Evolutionary conservation across 805 yeast genomes (phyloP).

Genomic region (Sugiyamaella smithiae): DNA sequence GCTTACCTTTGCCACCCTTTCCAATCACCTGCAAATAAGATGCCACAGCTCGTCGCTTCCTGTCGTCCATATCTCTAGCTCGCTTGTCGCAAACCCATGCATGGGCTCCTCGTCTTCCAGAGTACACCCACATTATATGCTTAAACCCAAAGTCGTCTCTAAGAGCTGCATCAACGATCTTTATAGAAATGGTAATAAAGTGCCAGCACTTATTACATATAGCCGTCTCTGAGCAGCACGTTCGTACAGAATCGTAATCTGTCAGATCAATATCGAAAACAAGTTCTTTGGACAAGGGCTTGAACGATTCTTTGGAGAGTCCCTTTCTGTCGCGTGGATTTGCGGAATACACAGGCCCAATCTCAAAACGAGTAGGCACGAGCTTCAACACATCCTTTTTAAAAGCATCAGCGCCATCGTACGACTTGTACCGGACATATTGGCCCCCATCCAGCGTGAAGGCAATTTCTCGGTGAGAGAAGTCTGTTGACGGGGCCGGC

Average conservation of each 20-base stretch:
- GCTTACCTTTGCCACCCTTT: constrained; percentile 43
- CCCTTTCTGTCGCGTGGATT: constrained; percentile 85
- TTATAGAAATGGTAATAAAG: constrained; percentile 80
- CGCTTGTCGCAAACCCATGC: constrained; percentile 93
- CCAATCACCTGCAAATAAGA: constrained; percentile 75
- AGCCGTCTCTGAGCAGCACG: constrained; percentile 83
- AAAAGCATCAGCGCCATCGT: constrained; percentile 62
- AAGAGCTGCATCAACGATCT: constrained; percentile 67
- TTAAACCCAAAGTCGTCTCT: constrained; percentile 86
- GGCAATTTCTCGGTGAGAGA: constrained; percentile 89
- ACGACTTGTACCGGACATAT: constrained; percentile 87
- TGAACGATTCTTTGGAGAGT: constrained; percentile 71
- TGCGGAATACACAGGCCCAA: constrained; percentile 86
- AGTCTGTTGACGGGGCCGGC: constrained; percentile 68
- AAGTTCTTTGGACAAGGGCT: constrained; percentile 79
- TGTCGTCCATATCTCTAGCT: constrained; percentile 73
- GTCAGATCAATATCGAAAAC: constrained; percentile 97
- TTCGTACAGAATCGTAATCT: constrained; percentile 90
- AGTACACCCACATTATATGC: constrained; percentile 89
- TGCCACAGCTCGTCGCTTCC: constrained; percentile 70
- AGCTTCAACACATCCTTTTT: constrained; percentile 69
- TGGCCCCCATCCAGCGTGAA: constrained; percentile 85
- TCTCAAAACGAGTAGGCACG: constrained; percentile 87
- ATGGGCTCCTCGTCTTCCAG: constrained; percentile 98
- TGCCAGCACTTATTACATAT: constrained; percentile 93